Conservation (phyloP, 2,329 filamentous ascomycete species). For the Penicillium griseofulvum region DNA sequence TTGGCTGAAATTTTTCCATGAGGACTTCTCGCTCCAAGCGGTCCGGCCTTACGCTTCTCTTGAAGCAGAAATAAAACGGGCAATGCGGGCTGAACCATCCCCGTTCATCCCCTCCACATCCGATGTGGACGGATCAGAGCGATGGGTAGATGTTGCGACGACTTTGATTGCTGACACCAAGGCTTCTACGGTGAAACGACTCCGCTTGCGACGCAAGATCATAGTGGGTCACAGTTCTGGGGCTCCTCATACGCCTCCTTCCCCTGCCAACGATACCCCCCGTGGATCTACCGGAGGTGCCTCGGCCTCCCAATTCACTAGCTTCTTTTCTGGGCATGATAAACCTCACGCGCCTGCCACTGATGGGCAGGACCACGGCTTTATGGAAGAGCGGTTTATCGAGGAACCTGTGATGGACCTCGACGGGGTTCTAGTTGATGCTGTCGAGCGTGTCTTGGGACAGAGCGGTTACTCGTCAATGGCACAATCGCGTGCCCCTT, state of each 20-base stretch:
- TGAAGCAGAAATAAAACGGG: slow-evolving; percentile 54
- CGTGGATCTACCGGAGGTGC: slow-evolving; percentile 25
- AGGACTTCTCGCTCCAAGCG: slow-evolving; percentile 59
- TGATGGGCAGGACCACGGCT: slow-evolving; percentile 24
- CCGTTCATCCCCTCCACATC: slow-evolving; percentile 37
- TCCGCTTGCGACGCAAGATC: slow-evolving; percentile 53
- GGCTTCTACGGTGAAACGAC: slow-evolving; percentile 54
- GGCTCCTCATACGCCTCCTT: slow-evolving; percentile 19
- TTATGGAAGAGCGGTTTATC: slow-evolving; percentile 51
- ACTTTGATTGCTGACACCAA: slow-evolving; percentile 57
- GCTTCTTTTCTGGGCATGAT: slow-evolving; percentile 29
- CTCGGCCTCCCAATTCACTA: slow-evolving; percentile 27
- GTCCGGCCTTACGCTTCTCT: slow-evolving; percentile 54
- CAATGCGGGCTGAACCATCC: slow-evolving; percentile 57
- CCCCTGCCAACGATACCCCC: slow-evolving; percentile 24
- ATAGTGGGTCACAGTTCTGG: slow-evolving; percentile 22
- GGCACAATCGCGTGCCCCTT: slow-evolving; percentile 42
- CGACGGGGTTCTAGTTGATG: slow-evolving; percentile 57
- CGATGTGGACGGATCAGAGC: slow-evolving; percentile 37
- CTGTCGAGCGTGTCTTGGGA: slow-evolving; percentile 55
- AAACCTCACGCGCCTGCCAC: slow-evolving; percentile 18
- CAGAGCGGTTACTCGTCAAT: slow-evolving; percentile 45
- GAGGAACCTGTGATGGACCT: slow-evolving; percentile 58
- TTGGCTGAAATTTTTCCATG: slow-evolving; percentile 57
- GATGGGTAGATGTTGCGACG: slow-evolving; percentile 58